phyloP scores from a whole-genome alignment of 495 filamentous ascomycete species.

The Elasticomyces elasticus region DNA sequence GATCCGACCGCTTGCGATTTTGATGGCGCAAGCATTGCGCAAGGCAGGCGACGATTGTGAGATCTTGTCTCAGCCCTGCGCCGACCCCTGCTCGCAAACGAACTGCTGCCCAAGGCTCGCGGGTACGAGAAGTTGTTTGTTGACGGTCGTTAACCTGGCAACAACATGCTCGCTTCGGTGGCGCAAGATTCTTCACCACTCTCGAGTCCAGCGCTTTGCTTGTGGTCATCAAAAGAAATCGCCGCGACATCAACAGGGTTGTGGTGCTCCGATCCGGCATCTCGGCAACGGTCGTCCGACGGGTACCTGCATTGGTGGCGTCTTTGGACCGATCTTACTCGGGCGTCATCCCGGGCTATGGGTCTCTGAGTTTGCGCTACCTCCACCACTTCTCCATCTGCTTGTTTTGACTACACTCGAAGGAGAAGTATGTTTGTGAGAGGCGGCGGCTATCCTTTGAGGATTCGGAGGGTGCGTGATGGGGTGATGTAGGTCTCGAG shows the following conservation, averaged over 20 bases:
- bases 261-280: neutral
- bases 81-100: neutral
- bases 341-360: too few relatives aligned
- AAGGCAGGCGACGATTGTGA: neutral
- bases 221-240: neutral
- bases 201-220: neutral
- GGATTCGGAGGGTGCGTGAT: neutral
- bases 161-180: neutral
- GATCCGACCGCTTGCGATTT: neutral
- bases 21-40: neutral
- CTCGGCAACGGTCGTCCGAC: neutral
- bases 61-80: neutral
- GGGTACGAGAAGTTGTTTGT: neutral
- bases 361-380: neutral
- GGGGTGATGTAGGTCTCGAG: neutral
- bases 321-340: too few relatives aligned
- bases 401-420: neutral
- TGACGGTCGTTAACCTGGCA: neutral
- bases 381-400: neutral
- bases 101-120: neutral
- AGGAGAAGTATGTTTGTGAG: neutral
- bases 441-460: too few relatives aligned
- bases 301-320: neutral
- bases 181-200: neutral
- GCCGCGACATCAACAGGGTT: neutral